phyloP scores from a whole-genome alignment of 352 stramenopile species.

The Phytophthora sp. region DNA sequence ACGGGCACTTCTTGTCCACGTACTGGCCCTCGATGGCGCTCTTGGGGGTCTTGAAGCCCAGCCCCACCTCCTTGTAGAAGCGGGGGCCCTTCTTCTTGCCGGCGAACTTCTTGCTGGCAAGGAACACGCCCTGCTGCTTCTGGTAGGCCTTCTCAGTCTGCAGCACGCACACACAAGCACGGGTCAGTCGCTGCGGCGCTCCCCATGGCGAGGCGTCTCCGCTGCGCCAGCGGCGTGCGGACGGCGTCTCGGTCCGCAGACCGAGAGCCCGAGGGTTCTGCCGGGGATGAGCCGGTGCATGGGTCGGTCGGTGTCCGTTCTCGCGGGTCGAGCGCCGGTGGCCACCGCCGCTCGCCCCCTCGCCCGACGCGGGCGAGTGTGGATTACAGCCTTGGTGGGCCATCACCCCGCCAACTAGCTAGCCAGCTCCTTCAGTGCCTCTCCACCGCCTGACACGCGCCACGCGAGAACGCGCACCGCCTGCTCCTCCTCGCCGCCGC shows the following conservation, averaged over 20 bases:
- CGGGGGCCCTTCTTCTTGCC: slow-evolving; percentile 95
- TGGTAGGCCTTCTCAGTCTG: slow-evolving; percentile 99
- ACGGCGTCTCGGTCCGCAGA: slow-evolving; percentile 16
- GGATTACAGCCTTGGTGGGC: slow-evolving; percentile 86
- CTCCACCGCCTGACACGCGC: slow-evolving; percentile 9
- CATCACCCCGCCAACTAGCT: slow-evolving; percentile 53
- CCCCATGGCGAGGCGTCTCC: too few species aligned
- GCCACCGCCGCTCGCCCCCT: too few species aligned
- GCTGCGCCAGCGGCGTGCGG: too few species aligned
- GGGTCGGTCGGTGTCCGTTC: slow-evolving; percentile 25
- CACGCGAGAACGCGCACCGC: slow-evolving; percentile 28
- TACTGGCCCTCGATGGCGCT: slow-evolving; percentile 95
- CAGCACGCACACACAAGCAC: too few species aligned
- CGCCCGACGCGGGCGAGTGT: slow-evolving; percentile 16
- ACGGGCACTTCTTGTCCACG: slow-evolving; percentile 99
- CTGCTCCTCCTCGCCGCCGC: background rate
- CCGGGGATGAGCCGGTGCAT: slow-evolving; percentile 53
- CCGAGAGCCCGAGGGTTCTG: slow-evolving; percentile 25
- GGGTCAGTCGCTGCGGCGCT: too few species aligned
- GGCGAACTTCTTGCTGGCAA: slow-evolving; percentile 96
- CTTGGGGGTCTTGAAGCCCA: slow-evolving; percentile 99
- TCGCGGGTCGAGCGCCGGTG: too few species aligned
- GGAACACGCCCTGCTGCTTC: slow-evolving; percentile 99
- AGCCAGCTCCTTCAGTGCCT: slow-evolving; percentile 41
- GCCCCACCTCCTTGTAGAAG: slow-evolving; percentile 97